phyloP scores from a whole-genome alignment of 257 asterid genomes.

The Solanum clarkiae region DNA sequence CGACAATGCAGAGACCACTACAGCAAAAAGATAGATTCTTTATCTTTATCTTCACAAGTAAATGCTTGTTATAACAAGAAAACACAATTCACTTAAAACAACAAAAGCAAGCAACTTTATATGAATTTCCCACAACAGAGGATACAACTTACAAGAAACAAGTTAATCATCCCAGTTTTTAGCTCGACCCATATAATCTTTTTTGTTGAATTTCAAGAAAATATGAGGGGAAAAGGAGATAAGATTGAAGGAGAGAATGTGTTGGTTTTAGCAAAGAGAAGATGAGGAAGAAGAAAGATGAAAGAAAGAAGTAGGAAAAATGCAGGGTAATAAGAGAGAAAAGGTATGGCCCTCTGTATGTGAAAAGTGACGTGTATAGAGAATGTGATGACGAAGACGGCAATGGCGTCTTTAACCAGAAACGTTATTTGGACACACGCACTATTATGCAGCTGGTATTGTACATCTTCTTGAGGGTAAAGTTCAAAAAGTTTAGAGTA shows the following conservation, averaged over 20 bases:
- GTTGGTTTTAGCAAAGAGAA: background rate
- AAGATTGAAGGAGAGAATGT: background rate
- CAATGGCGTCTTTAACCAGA: background rate
- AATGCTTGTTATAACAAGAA: background rate
- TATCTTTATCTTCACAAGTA: no score
- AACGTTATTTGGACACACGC: background rate
- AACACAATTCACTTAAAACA: background rate
- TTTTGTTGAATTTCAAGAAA: background rate
- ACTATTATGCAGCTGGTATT: background rate
- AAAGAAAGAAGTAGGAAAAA: background rate
- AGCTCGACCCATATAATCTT: background rate
- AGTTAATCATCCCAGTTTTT: background rate
- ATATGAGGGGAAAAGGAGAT: background rate
- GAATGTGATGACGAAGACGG: conserved; percentile 13
- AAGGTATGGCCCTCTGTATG: background rate
- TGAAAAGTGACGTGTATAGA: background rate
- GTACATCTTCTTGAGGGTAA: background rate
- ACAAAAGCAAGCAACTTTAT: background rate
- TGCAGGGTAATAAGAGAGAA: background rate
- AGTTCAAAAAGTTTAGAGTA: background rate
- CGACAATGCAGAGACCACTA: background rate
- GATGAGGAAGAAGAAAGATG: background rate
- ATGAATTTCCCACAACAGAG: background rate
- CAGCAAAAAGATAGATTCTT: background rate
- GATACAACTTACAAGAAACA: background rate